phyloP scores from a whole-genome alignment of 768 basidiomycete genomes.

The Dioszegia hungarica region DNA sequence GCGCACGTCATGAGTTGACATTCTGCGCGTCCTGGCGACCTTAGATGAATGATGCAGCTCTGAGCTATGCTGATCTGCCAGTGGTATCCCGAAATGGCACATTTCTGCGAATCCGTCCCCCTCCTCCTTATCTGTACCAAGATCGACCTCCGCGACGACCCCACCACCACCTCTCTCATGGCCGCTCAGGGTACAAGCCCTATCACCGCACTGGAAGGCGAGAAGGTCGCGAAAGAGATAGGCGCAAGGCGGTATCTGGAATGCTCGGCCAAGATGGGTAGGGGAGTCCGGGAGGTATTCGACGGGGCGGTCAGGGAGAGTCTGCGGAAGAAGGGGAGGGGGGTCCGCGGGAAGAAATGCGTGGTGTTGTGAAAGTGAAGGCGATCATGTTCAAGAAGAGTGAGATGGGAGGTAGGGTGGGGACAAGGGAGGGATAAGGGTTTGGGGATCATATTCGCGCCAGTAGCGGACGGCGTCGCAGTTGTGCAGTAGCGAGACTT shows the following conservation, averaged over 20 bases:
- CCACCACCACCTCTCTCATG: slow-evolving; percentile 50
- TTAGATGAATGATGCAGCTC: background rate
- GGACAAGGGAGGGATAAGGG: background rate
- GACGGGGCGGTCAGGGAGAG: slow-evolving; percentile 81
- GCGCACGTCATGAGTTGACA: too few species aligned
- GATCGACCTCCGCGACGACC: slow-evolving; percentile 47
- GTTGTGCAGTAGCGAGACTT: background rate
- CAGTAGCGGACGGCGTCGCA: too few species aligned
- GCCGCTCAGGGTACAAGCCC: slow-evolving; percentile 71
- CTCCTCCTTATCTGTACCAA: slow-evolving; percentile 49
- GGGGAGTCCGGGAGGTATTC: slow-evolving; percentile 88
- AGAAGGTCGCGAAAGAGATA: slow-evolving; percentile 81
- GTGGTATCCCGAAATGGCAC: slow-evolving; percentile 50
- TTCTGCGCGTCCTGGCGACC: too few species aligned
- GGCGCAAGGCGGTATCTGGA: slow-evolving; percentile 83
- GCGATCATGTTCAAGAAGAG: too few species aligned
- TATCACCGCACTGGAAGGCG: slow-evolving; percentile 76
- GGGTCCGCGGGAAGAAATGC: slow-evolving; percentile 61
- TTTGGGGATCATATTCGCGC: background rate
- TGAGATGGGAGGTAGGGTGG: background rate
- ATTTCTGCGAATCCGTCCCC: slow-evolving; percentile 48
- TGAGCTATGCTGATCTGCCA: slow-evolving; percentile 7
- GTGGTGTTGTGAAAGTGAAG: slow-evolving; percentile 54
- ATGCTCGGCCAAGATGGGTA: slow-evolving; percentile 88
- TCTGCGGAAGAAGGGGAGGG: slow-evolving; percentile 61